Base-by-base conservation (phyloP, 116 monocot species). In the Cymodocea nodosa region DNA sequence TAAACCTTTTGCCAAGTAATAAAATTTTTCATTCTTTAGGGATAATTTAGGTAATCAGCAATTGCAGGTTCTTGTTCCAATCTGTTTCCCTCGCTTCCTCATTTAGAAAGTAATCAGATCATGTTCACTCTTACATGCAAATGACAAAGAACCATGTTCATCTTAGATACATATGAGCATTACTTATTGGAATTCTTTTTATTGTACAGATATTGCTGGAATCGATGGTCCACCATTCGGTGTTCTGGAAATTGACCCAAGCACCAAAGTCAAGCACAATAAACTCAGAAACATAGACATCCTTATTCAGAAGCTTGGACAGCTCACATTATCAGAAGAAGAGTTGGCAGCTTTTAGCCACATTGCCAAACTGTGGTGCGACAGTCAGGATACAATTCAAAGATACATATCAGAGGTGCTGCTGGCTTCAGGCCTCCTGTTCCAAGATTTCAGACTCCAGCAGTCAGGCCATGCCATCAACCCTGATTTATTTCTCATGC, bases 331-430 rank as follows among this genome's bases (percentile, higher is more conserved):
- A 16, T 51, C 56, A 6, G 60, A 72, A 40, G 68, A 69, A 0
- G 72, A 78, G 67, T 48, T 30, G 48, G 59, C 57, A 3, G 14
- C 63, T 0, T 60, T 63, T 2, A 83, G 89, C 35, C 79, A 85
- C 51, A n/a, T n/a, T n/a, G n/a, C n/a, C n/a, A n/a, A n/a, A n/a
- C n/a, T n/a, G n/a, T n/a, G n/a, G n/a, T n/a, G n/a, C n/a, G 80
- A 88, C 53, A 85, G 73, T 13, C 69, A 73, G 61, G 82, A 74
- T 34, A 86, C 89, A 51, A 79, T 89, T 52, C 70, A 87, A 15
- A 68, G 73, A 5, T 92, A 92, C 25, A 73, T 89, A 19, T 86
- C 87, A n/a, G 89, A 98, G 75, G 79, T 89, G 64, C 79, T 98
- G 25, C 69, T 81, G 12, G 84, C 91, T 12, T 85, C 84, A 11